Percentiles rank a stretch among this genome's conserved stretches.
phyloP scores from a whole-genome alignment of 2,329 filamentous ascomycete species.

The Periconia sp. region DNA sequence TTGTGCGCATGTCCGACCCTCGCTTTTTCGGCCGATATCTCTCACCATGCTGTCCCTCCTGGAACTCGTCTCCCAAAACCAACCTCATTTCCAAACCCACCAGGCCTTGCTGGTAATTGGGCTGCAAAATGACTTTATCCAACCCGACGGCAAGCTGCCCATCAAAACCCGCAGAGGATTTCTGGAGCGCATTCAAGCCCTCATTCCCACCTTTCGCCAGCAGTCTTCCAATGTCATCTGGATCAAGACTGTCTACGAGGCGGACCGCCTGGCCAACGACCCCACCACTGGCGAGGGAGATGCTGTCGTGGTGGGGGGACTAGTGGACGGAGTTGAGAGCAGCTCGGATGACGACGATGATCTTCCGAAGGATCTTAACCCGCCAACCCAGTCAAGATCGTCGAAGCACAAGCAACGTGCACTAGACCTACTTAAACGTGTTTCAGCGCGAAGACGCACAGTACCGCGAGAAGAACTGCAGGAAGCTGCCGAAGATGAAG shows the following conservation, averaged over 20 bases:
- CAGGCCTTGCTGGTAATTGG: constrained; percentile 83
- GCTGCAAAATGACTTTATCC: constrained; percentile 88
- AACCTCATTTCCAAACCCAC: constrained; percentile 61
- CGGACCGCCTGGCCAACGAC: constrained; percentile 63
- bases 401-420: constrained; percentile 45
- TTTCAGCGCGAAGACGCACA: constrained; percentile 38
- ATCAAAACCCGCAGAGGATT: constrained; percentile 70
- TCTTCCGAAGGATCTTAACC: constrained; percentile 27
- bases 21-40: constrained; percentile 1
- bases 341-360: constrained; percentile 45
- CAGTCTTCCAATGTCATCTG: constrained; percentile 76
- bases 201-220: constrained; percentile 76
- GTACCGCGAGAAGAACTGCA: constrained; percentile 34
- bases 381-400: constrained; percentile 37
- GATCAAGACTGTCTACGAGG: constrained; percentile 77
- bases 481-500: constrained; percentile 27
- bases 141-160: constrained; percentile 69
- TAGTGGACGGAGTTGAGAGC: constrained; percentile 41
- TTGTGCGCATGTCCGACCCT: constrained; percentile 14
- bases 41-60: constrained; percentile 42
- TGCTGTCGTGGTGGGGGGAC: constrained; percentile 50
- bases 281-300: constrained; percentile 54
- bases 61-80: constrained; percentile 53
- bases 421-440: constrained; percentile 44
- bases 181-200: constrained; percentile 67